phyloP scores from a whole-genome alignment of 192 early-diverging fungal species.

The Dissophora ornata region DNA sequence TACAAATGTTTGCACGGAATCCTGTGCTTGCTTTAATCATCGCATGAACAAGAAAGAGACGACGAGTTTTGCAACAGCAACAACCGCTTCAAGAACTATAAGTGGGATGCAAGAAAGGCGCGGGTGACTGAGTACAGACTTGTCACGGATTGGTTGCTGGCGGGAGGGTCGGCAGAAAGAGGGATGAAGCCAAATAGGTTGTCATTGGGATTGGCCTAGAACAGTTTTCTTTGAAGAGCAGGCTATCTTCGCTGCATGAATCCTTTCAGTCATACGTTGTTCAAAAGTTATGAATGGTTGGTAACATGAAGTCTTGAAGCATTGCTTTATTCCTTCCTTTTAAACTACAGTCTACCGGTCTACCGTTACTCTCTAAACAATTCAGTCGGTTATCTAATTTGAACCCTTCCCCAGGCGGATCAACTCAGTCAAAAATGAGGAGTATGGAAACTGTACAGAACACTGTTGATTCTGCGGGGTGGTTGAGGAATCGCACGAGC shows the following conservation, averaged over 20 bases:
- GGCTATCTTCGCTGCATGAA: conserved; percentile 11
- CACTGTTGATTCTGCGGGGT: too few relatives aligned
- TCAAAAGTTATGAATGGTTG: too few relatives aligned
- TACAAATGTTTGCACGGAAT: conserved; percentile 1
- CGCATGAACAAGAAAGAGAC: background rate
- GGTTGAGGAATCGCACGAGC: too few relatives aligned
- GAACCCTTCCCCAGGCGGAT: too few relatives aligned
- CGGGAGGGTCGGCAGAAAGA: background rate
- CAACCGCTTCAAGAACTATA: background rate
- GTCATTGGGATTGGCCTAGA: conserved; percentile 4
- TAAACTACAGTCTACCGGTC: too few relatives aligned
- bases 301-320: too few relatives aligned
- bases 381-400: too few relatives aligned
- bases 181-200: conserved; percentile 10
- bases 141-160: conserved; percentile 1
- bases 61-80: background rate
- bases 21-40: background rate
- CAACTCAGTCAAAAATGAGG: too few relatives aligned
- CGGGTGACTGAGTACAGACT: background rate
- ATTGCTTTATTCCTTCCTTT: too few relatives aligned
- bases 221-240: background rate
- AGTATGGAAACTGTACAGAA: too few relatives aligned
- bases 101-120: conserved; percentile 4
- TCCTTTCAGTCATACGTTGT: too few relatives aligned
- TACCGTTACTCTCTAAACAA: too few relatives aligned